phyloP scores from a whole-genome alignment of 257 asterid genomes.

The Petunia secreta region DNA sequence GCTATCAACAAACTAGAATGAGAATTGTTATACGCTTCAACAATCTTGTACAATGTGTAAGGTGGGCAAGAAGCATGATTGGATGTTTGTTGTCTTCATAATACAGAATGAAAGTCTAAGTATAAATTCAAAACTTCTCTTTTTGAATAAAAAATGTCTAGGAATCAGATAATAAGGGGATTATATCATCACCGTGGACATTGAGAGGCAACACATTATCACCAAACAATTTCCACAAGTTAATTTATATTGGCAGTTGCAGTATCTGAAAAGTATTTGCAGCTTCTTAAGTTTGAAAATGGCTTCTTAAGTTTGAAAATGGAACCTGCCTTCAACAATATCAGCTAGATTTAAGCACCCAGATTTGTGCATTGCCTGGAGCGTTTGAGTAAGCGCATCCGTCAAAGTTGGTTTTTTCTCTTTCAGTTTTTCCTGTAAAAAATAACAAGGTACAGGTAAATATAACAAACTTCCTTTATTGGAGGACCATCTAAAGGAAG shows the following conservation, averaged over 20 bases:
- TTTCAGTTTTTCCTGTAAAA: conserved; percentile 85
- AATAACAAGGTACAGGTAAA: conserved; percentile 27
- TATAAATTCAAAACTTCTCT: background rate
- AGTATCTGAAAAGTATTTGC: conserved; percentile 11
- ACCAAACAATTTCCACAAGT: background rate
- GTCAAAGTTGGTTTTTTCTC: conserved; percentile 89
- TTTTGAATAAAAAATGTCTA: background rate
- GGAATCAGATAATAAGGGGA: conserved; percentile 6
- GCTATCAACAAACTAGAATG: background rate
- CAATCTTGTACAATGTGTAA: conserved; percentile 19
- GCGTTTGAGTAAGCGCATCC: conserved; percentile 86
- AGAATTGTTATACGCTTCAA: background rate
- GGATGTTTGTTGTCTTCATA: conserved; percentile 19
- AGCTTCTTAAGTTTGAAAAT: background rate
- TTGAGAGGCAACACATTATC: background rate
- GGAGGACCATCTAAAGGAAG: conserved; percentile 6
- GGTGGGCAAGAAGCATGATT: background rate
- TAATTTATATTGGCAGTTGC: background rate
- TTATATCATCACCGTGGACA: conserved; percentile 9
- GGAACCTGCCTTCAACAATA: conserved; percentile 82
- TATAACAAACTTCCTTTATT: conserved; percentile 23
- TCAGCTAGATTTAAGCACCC: conserved; percentile 88
- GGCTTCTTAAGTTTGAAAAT: conserved; percentile 13
- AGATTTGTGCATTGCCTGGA: conserved; percentile 95
- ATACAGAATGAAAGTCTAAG: background rate